Base-by-base conservation (phyloP, 345 rosid genomes). In the Syzygium oleosum region DNA sequence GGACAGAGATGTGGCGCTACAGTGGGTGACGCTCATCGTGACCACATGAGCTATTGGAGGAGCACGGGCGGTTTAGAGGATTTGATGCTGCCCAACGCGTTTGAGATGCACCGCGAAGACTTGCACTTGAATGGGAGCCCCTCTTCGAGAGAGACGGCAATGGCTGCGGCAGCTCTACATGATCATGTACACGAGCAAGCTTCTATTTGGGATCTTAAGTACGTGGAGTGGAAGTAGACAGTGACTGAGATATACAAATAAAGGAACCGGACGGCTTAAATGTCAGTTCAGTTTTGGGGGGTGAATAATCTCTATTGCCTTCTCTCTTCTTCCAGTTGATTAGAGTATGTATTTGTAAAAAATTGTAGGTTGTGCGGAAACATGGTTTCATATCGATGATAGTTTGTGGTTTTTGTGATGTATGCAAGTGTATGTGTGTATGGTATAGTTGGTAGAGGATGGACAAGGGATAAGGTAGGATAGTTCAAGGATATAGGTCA, bases 161-260 rank as follows among this genome's bases (percentile, higher is more conserved):
- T 3, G 46, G 41, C 52, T 34, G 15, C 22, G 14, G n/a, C 14
- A 29, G 2, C 8, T 41, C 31, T 25, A 9, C 6, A 73, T 34
- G 85, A 38, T 84, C 59, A 52, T 43, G 87, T 63, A 55, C 53
- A 86, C 7, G 90, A 63, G 52, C 84, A 43, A 84, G 84, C 90
- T 86, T 93, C 94, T 46, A 41, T 89, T 23, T 93, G 94, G 94
- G 92, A 91, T 87, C 85, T 91, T 65, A 92, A 87, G 77, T 90
- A 77, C 87, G 86, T 80, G 51, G 86, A 86, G 86, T 80, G 51
- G 86, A 86, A 84, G 34, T 21, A 43, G 88, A 23, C 52, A 16
- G 34, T 27, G 79, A 56, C 85, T 58, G 15, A 51, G 29, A 52
- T 6, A 61, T n/a, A n/a, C 14, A n/a, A n/a, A n/a, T n/a, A n/a